Base-by-base conservation (phyloP, 805 yeast genomes). In the Cyberlindnera veronae region DNA sequence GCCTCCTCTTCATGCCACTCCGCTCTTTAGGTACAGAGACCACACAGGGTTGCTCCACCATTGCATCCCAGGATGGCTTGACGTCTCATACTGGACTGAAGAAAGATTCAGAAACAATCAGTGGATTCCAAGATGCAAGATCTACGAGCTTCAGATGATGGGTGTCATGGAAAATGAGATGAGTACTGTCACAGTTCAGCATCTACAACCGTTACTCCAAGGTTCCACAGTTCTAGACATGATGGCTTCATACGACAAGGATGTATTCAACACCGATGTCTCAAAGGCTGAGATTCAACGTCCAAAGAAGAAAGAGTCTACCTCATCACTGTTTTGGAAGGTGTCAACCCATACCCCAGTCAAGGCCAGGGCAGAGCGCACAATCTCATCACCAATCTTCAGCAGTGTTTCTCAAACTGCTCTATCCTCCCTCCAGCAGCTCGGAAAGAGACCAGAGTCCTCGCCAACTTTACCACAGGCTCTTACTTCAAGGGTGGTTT, bases 61-160 rank as follows among this genome's bases (percentile, higher is more conserved):
- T 55, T 84, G 95, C 58, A 84, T 89, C 10, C 99, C 99, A 1
- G 83, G 85, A 34, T 93, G 99, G 97, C 76, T 93, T 53, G 96
- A 95, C 58, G 83, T 90, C 12, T 89, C 96, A 0, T 93, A 84
- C 55, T 93, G 95, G 85, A 78, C 75, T 39, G 86, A 83, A 36
- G 42, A 35, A 49, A 57, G 63, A 28, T 56, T 52, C 41, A 67
- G 57, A 61, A 63, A 52, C 19, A 68, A 68, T 23, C 84, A 77
- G 50, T 91, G 98, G 97, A 74, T 83, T n/a, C 97, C 99, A 0
- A 69, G 93, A 26, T 89, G 97, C 61, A 88, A 87, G 53, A 90
- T 93, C 36, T 91, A 93, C 60, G 98, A 91, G 54, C 64, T 93
- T 15, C 98, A 93, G 60, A 93, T 93, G 97, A 91, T 91, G 95